These are phyloP conservation scores for Salix koriyanagi DNA, from an alignment of 345 rosid species.

Conservation along the genomic window DNA sequence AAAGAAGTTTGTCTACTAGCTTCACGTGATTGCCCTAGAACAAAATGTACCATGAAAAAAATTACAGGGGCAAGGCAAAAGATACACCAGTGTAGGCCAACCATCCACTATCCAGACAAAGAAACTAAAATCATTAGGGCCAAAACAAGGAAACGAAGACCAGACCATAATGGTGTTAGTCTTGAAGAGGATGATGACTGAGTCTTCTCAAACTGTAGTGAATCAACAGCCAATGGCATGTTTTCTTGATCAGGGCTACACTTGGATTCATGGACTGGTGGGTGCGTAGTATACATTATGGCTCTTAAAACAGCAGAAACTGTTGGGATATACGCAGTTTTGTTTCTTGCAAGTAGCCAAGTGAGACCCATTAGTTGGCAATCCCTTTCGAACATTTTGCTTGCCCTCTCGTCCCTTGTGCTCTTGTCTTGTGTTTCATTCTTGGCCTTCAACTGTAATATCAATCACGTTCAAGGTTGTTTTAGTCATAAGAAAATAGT, in stretches of 20 bases:
- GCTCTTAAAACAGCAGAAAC: slow-evolving; percentile 96
- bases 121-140: slow-evolving; percentile 29
- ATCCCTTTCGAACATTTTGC: slow-evolving; percentile 83
- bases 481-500: not conserved
- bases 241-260: slow-evolving; percentile 99
- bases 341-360: slow-evolving; percentile 94
- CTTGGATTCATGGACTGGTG: slow-evolving; percentile 55
- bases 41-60: not conserved
- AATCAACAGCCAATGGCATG: slow-evolving; percentile 99
- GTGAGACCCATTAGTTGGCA: slow-evolving; percentile 99
- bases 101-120: slow-evolving; percentile 12
- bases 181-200: slow-evolving; percentile 33
- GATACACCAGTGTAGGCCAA: not conserved
- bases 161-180: slow-evolving; percentile 10
- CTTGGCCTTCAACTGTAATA: slow-evolving; percentile 66
- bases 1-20: slow-evolving; percentile 29
- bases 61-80: slow-evolving; percentile 1
- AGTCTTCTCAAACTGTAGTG: slow-evolving; percentile 63
- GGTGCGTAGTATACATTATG: slow-evolving; percentile 82
- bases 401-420: slow-evolving; percentile 41
- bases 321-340: slow-evolving; percentile 91
- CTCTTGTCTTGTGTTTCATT: slow-evolving; percentile 22
- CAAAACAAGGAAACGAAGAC: slow-evolving; percentile 29
- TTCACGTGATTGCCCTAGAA: slow-evolving; percentile 39
- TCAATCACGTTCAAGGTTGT: slow-evolving; percentile 2